Conservation (phyloP, 306 rosid genomes). For the Lathyrus aphaca region DNA sequence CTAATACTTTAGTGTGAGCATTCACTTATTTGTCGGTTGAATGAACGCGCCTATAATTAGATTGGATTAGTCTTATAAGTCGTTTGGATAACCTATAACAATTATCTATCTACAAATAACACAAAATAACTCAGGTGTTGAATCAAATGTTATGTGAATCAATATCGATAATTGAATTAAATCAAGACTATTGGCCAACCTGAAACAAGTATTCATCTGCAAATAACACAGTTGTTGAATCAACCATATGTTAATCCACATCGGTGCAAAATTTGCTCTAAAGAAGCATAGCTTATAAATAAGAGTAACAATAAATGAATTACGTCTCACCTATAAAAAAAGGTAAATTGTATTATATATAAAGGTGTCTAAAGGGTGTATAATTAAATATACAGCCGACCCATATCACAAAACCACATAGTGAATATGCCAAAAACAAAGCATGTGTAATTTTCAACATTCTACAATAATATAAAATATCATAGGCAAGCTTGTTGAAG, state of each 20-base stretch:
- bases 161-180: not conserved
- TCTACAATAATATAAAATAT: constrained; percentile 10
- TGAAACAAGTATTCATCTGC: not conserved
- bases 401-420: not conserved
- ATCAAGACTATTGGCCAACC: too few species aligned
- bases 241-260: constrained; percentile 27
- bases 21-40: too few species aligned
- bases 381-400: not conserved
- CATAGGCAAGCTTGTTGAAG: too few species aligned
- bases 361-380: too few species aligned
- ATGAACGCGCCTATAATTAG: too few species aligned
- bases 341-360: too few species aligned
- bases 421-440: constrained; percentile 24
- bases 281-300: not conserved
- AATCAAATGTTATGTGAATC: constrained; percentile 31
- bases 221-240: constrained; percentile 6
- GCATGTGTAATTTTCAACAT: not conserved
- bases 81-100: too few species aligned
- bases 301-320: too few species aligned
- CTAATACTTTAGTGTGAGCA: too few species aligned
- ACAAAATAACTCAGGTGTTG: not conserved
- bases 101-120: not conserved
- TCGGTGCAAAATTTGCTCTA: not conserved
- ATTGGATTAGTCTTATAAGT: too few species aligned
- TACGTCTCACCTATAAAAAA: too few species aligned